Conservation (phyloP, 495 filamentous ascomycete genomes). For the Penicillium alfredii region DNA sequence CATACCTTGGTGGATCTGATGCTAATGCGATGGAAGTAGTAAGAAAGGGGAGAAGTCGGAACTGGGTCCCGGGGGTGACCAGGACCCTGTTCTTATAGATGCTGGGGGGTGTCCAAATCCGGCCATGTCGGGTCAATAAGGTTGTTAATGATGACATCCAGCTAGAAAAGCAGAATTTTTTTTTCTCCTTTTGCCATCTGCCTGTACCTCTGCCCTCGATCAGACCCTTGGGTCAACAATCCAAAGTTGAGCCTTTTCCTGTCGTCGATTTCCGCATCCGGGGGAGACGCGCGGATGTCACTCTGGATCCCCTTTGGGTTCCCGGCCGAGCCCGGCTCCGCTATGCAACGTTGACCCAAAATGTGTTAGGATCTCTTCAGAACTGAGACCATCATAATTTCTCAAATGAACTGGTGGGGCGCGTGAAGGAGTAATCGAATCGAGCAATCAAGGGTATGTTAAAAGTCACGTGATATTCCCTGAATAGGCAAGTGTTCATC, state of each 20-base stretch:
- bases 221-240: slow-evolving; percentile 6
- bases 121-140: slow-evolving; percentile 8
- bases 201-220: slow-evolving; percentile 15
- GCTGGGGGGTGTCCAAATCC: slow-evolving; percentile 14
- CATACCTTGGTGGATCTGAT: no score
- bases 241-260: slow-evolving; percentile 7
- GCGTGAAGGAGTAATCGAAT: no score
- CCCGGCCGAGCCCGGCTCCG: slow-evolving; percentile 4
- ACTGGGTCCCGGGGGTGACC: background rate
- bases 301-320: no score
- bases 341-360: slow-evolving; percentile 4
- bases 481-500: background rate
- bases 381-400: background rate
- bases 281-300: slow-evolving; percentile 15
- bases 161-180: slow-evolving; percentile 7
- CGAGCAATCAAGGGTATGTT: no score
- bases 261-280: slow-evolving; percentile 22
- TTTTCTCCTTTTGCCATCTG: slow-evolving; percentile 4
- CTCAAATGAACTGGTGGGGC: no score
- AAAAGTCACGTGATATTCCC: background rate
- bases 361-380: background rate
- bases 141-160: slow-evolving; percentile 16
- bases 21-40: slow-evolving; percentile 11
- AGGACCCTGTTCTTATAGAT: slow-evolving; percentile 23
- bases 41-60: slow-evolving; percentile 1